A percentile compares a stretch with the other conserved stretches of the same genome.
phyloP scores from a whole-genome alignment of 345 rosid species.

The Eucalyptus microcorys region DNA sequence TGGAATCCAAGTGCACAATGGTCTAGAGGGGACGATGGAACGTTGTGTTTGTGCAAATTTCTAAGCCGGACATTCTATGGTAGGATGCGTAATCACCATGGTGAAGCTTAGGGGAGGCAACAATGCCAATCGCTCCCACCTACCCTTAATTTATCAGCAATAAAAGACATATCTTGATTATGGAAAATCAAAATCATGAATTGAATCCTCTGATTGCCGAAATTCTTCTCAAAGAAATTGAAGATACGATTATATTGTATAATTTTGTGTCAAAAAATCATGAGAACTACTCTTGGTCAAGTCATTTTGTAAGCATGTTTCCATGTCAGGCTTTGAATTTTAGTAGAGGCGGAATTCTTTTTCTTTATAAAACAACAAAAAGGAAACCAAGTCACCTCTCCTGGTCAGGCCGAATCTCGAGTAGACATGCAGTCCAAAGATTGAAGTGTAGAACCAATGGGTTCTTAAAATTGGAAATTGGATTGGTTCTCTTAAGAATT shows the following conservation, averaged over 20 bases:
- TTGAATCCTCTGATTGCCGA: background rate
- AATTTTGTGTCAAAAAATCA: background rate
- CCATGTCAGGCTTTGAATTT: background rate
- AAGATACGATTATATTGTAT: background rate
- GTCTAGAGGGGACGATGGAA: background rate
- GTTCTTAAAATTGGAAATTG: background rate
- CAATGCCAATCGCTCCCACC: background rate
- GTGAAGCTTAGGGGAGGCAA: background rate
- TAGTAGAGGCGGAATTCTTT: rapidly evolving
- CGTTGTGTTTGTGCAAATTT: background rate
- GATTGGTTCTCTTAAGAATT: background rate
- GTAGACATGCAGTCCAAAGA: background rate
- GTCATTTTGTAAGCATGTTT: background rate
- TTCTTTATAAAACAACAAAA: background rate
- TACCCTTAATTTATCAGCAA: background rate
- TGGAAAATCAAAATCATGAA: background rate
- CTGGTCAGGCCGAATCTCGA: background rate
- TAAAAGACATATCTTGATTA: background rate
- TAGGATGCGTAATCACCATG: background rate
- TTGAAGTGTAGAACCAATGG: background rate
- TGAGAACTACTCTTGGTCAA: background rate
- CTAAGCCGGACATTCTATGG: background rate
- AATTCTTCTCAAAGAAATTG: background rate
- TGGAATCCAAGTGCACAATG: background rate
- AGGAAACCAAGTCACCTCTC: background rate